These are phyloP conservation scores for Thelonectria rubi DNA, from an alignment of 2,329 filamentous ascomycete species.

Conservation along the genomic window DNA sequence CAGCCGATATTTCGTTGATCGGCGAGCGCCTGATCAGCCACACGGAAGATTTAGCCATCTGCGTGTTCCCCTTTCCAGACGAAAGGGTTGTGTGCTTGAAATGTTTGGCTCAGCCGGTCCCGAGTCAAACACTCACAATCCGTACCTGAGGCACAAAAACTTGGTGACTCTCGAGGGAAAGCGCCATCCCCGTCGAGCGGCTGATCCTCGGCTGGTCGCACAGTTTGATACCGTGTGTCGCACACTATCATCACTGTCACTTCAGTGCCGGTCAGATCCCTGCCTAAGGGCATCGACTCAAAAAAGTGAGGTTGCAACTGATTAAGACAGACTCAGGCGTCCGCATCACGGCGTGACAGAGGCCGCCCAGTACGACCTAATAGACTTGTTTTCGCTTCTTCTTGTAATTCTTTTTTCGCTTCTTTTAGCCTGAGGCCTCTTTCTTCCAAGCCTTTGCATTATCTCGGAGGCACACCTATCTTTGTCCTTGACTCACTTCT, in stretches of 20 bases:
- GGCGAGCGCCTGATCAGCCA: constrained; percentile 5
- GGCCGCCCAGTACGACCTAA: not conserved
- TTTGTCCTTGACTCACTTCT: constrained; percentile 24
- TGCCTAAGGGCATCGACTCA: not conserved
- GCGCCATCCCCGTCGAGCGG: not conserved
- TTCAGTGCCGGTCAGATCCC: constrained; percentile 1
- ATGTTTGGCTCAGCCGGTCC: constrained; percentile 2
- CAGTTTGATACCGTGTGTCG: constrained; percentile 4
- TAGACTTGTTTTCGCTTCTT: not conserved
- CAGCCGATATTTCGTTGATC: not conserved
- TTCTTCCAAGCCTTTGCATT: not conserved
- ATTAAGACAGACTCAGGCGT: constrained; percentile 8
- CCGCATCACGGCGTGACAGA: constrained; percentile 5
- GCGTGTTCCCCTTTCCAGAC: too few relatives aligned
- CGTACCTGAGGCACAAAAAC: not conserved
- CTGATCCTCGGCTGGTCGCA: constrained; percentile 17
- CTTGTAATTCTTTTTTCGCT: not conserved
- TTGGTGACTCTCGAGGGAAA: too few relatives aligned
- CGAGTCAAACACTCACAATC: too few relatives aligned
- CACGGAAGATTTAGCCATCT: not conserved
- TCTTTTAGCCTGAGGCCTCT: not conserved
- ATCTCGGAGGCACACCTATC: not conserved
- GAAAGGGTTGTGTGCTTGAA: constrained; percentile 2
- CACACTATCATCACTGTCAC: constrained; percentile 8
- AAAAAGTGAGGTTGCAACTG: constrained; percentile 12